These are phyloP conservation scores for Cucumis variabilis DNA, from an alignment of 331 rosid genomes.

Conservation along the genomic window DNA sequence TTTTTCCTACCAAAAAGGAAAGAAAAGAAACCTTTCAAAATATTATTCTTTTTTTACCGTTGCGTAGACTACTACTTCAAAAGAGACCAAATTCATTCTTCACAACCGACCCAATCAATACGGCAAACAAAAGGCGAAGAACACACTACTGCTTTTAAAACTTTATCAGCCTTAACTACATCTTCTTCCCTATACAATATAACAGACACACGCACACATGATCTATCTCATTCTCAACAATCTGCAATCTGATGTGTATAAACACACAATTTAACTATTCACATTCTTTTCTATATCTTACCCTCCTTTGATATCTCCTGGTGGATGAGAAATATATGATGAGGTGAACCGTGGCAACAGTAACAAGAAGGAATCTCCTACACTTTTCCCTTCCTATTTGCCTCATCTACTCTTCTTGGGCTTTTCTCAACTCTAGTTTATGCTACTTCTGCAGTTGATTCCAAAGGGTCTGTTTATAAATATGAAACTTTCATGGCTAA, in stretches of 20 bases:
- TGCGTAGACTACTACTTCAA: neutral
- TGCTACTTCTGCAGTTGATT: too few species aligned
- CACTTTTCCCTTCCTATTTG: neutral
- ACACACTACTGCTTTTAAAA: neutral
- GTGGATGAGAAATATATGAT: neutral
- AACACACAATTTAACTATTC: slow-evolving; percentile 10
- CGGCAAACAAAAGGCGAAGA: neutral
- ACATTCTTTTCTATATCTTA: slow-evolving; percentile 20
- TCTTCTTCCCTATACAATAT: slow-evolving; percentile 27
- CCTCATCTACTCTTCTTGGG: neutral
- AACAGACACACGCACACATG: neutral
- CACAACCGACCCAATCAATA: neutral
- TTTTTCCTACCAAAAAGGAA: too few species aligned
- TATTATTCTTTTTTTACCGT: neutral
- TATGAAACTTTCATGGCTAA: too few species aligned
- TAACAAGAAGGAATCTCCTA: neutral
- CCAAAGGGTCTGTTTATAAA: too few species aligned
- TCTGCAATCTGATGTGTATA: slow-evolving; percentile 6
- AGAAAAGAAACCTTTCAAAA: neutral
- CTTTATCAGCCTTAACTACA: neutral
- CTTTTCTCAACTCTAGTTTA: too few species aligned
- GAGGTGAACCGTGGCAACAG: neutral
- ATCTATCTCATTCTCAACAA: neutral
- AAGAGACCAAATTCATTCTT: neutral
- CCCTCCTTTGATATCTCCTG: neutral